Conservation (phyloP, 371 early-diverging fungal genomes). For the Mucor indicus region DNA sequence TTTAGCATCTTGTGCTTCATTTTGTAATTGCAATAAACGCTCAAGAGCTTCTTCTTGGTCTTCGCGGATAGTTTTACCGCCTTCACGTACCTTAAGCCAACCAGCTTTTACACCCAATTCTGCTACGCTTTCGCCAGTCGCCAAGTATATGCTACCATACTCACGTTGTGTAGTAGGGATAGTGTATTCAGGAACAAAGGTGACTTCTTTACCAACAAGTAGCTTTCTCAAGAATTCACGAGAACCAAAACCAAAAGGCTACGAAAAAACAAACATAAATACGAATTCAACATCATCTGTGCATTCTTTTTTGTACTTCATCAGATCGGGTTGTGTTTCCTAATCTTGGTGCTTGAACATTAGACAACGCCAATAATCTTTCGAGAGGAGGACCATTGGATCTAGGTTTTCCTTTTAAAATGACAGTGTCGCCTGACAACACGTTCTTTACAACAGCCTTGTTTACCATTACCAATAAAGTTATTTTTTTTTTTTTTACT, state of each 20-base stretch:
- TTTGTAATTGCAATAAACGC: constrained; percentile 64
- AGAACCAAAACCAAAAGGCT: constrained; percentile 85
- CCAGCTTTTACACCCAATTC: constrained; percentile 76
- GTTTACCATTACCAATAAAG: constrained; percentile 17
- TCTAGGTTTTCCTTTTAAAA: constrained; percentile 79
- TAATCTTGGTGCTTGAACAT: constrained; percentile 83
- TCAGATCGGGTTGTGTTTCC: constrained; percentile 79
- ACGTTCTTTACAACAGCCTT: constrained; percentile 80
- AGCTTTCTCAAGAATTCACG: constrained; percentile 88
- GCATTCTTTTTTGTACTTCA: constrained; percentile 61
- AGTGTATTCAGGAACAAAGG: constrained; percentile 80
- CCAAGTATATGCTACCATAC: constrained; percentile 61
- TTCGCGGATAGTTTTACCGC: constrained; percentile 34
- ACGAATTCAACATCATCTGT: neutral
- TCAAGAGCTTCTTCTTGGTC: constrained; percentile 57
- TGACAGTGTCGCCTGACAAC: constrained; percentile 89
- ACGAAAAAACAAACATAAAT: neutral
- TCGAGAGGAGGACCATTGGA: constrained; percentile 84
- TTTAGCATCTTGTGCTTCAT: constrained; percentile 65
- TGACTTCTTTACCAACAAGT: constrained; percentile 87
- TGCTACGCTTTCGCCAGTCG: constrained; percentile 72
- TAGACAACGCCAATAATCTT: constrained; percentile 76
- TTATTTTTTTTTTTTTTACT: too few species aligned
- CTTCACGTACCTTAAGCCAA: constrained; percentile 78
- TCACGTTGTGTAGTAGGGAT: constrained; percentile 64